Evolutionary conservation across 768 basidiomycete genomes (phyloP), one percentile per base, ranked within the genome.

Genomic region (Kockovaella imperatae): DNA sequence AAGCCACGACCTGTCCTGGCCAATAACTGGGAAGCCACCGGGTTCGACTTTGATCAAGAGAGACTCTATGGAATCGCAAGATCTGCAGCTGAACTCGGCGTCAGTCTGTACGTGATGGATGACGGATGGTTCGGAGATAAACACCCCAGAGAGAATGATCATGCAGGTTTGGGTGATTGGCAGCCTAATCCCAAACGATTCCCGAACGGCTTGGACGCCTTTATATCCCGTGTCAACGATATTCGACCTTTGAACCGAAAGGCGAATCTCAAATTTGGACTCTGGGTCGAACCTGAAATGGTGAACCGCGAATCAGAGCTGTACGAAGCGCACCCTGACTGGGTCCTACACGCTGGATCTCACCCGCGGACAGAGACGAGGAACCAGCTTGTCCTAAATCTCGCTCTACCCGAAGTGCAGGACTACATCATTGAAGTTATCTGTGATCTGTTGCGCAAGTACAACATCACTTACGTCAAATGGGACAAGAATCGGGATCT

Each of bases 1-100:
- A 47, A 48, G 30, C 35, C 42, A 14, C 35, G 60, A 11, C 60
- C 60, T 15, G 44, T 41, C 1, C 47, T 62, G 29, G 31, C 58
- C 35, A 62, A 62, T 40, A 62, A 58, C 41, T 62, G 60, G 60
- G 60, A 62, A 34, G 60, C 56, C 35, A 58, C 57, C 15, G 57
- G 56, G 32, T 58, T 58, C 41, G 50, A 58, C 42, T 52, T 62
- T 21, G 51, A 55, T 43, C 34, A 38, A 6, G 35, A 52, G 13
- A 38, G 47, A 10, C 50, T 62, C 11, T 36, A 41, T n/a, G 26
- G 30, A 42, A 49, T 62, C 21, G 60, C 56, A 8, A 44, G 46
- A 13, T 35, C 26, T 2, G 59, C 52, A 8, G 45, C 50, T 17
- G 47, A 50, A 28, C 39, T 54, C 7, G 59, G 59, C 14, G 56